These are phyloP conservation scores for Candida bentonensis DNA, from an alignment of 805 yeast species.

Conservation along the genomic window DNA sequence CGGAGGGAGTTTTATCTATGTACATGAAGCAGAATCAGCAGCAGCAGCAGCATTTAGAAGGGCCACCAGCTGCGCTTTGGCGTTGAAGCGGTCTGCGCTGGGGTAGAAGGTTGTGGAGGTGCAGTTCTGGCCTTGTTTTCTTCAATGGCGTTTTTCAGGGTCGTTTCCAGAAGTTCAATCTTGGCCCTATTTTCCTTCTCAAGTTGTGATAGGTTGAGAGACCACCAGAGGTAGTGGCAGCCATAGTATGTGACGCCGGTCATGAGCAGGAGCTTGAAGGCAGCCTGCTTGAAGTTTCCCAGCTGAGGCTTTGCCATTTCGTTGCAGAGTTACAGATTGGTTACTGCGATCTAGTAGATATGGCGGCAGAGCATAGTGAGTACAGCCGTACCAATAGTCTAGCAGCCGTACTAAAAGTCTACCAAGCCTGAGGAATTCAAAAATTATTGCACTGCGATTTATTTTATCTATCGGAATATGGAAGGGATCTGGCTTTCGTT, in stretches of 20 bases:
- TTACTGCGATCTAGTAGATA: too few relatives aligned
- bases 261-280: background rate
- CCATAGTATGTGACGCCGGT: constrained; percentile 1
- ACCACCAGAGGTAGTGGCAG: background rate
- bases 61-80: background rate
- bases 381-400: too few relatives aligned
- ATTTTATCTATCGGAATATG: too few relatives aligned
- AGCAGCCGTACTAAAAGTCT: too few relatives aligned
- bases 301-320: background rate
- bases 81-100: background rate
- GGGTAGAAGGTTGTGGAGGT: background rate
- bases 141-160: background rate
- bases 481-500: too few relatives aligned
- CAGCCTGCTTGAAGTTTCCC: background rate
- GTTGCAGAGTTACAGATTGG: too few relatives aligned
- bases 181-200: background rate
- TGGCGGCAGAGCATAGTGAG: too few relatives aligned
- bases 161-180: background rate
- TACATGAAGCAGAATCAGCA: background rate
- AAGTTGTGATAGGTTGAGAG: background rate
- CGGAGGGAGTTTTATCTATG: too few relatives aligned
- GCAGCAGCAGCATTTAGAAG: background rate
- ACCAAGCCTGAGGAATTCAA: too few relatives aligned
- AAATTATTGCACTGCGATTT: too few relatives aligned
- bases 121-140: background rate